Base-by-base conservation (phyloP, 164 flowering plant genomes). In the Vitis vinifera region DNA sequence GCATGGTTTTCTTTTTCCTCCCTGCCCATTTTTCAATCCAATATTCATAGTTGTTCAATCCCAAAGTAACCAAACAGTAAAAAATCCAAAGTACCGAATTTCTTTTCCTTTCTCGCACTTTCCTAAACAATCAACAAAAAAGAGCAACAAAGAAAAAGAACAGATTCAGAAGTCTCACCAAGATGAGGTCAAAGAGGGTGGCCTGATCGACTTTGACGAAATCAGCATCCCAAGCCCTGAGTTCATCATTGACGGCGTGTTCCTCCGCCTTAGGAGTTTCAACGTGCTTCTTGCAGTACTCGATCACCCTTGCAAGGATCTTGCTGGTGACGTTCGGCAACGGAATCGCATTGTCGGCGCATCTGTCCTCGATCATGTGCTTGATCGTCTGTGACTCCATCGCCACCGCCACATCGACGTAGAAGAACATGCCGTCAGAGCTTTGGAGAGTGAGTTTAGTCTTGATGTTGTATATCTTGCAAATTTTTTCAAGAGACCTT, bases 311-410 rank as follows among this genome's bases (percentile, higher is more conserved):
- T 1, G 69, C 50, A 5, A 66, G 29, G 14, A 66, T 66, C 13
- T 30, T 16, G 51, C 60, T 15, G 15, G 50, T 66, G 17, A 66
- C 61, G 3, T 31, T 53, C 11, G 69, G 60, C 44, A 66, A 8
- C n/a, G 50, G 69, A 27, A 66, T 53, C 23, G 12, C n/a, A 29
- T 1, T 4, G 14, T 30, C 53, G 56, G 67, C 71, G 53, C 58
- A 71, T 55, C 53, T 67, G 29, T 66, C 78, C 8, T 75, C 74
- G 44, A 71, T 29, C 67, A 75, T 37, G 67, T 15, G 29, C 71
- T 75, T 75, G 17, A 75, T 60, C 4, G 64, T 56, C 55, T 14
- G 30, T 1, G 53, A 75, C 31, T 23, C 12, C 14, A 67, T n/a
- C 10, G 71, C 74, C 5, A 67, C 71, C 5, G 59, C 2, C 47